A percentile compares a stretch with the other conserved stretches of the same genome.
phyloP scores from a whole-genome alignment of 2,329 filamentous ascomycete genomes.

The Alternaria sp. region DNA sequence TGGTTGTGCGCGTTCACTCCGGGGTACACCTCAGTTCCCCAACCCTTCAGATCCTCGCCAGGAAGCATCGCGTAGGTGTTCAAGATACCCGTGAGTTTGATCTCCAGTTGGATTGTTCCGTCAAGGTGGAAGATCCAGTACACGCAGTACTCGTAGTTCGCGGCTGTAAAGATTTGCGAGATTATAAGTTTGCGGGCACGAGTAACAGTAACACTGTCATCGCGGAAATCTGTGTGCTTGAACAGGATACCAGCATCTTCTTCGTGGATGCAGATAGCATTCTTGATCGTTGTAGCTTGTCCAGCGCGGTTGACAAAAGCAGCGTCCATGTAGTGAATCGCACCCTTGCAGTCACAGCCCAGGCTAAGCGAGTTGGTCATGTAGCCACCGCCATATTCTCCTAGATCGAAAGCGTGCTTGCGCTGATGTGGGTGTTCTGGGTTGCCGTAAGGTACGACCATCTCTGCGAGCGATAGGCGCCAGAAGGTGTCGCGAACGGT shows the following conservation, averaged over 20 bases:
- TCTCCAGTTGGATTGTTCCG: constrained; percentile 88
- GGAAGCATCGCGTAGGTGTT: constrained; percentile 87
- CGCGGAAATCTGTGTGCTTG: constrained; percentile 93
- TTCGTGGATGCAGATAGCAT: constrained; percentile 94
- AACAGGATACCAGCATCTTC: constrained; percentile 91
- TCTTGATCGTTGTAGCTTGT: constrained; percentile 81
- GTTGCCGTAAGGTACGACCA: constrained; percentile 90
- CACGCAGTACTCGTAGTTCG: constrained; percentile 91
- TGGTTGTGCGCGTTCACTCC: constrained; percentile 95
- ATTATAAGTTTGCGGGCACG: constrained; percentile 84
- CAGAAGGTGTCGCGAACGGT: constrained; percentile 82
- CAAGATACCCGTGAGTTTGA: constrained; percentile 87
- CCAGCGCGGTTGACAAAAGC: constrained; percentile 81
- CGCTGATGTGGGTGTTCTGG: constrained; percentile 80
- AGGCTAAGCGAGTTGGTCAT: constrained; percentile 80
- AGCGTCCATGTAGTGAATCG: constrained; percentile 90
- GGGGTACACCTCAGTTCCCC: constrained; percentile 91
- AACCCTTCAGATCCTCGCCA: constrained; percentile 81
- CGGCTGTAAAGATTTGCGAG: constrained; percentile 91
- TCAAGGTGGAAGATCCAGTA: constrained; percentile 95
- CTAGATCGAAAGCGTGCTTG: constrained; percentile 82
- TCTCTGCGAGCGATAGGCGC: constrained; percentile 86
- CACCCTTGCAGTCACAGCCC: constrained; percentile 86
- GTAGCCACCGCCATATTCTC: constrained; percentile 81
- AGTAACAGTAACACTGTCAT: constrained; percentile 85